A percentile compares a stretch with the other conserved stretches of the same genome.
Evolutionary conservation across 306 rosid genomes (phyloP).

Genomic region (Oxytropis ochrocephala): DNA sequence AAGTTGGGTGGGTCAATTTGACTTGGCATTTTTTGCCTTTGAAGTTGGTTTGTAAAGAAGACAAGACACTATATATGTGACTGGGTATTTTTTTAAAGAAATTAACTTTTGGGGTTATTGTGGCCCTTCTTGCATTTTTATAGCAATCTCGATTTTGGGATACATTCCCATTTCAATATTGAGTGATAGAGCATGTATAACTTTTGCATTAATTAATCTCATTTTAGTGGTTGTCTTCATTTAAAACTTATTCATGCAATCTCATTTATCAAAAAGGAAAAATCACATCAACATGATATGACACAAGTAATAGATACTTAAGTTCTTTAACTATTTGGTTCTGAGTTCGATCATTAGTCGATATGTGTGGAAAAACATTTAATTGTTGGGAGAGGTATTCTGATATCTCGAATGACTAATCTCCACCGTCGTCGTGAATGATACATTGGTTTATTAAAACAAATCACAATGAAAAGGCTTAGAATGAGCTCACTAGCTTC

Average conservation of each 20-base stretch:
- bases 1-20: background rate
- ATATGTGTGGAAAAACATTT: too few species aligned
- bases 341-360: too few species aligned
- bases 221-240: background rate
- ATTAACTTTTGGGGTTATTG: background rate
- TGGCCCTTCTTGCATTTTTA: slow-evolving; percentile 12
- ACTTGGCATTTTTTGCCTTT: slow-evolving; percentile 17
- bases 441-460: too few species aligned
- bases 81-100: background rate
- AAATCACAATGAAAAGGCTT: too few species aligned
- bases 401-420: too few species aligned
- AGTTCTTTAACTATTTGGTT: too few species aligned
- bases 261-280: too few species aligned
- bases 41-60: background rate
- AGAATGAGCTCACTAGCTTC: too few species aligned
- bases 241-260: background rate
- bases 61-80: background rate
- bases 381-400: too few species aligned
- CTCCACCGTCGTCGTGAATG: too few species aligned
- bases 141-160: background rate
- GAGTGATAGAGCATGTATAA: background rate
- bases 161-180: background rate
- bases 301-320: too few species aligned
- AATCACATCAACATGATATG: too few species aligned
- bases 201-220: background rate